A percentile compares a stretch with the other conserved stretches of the same genome.
Evolutionary conservation across 176 grass and related monocot genomes (phyloP).

Genomic region (Avena sativa): DNA sequence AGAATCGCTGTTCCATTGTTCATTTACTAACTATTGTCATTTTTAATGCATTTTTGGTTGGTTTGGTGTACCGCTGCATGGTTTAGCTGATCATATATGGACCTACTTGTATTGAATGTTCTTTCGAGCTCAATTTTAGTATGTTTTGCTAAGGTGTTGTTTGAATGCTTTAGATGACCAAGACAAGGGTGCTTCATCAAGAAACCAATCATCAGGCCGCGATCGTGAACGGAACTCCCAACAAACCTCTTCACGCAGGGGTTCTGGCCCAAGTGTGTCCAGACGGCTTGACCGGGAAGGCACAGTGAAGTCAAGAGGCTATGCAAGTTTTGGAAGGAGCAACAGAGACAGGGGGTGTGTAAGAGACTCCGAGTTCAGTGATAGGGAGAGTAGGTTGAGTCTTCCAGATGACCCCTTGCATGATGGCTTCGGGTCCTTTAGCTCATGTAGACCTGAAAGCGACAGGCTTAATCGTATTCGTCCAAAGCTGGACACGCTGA

Average conservation of each 20-base stretch:
- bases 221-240: constrained; percentile 59
- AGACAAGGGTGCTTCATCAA: constrained; percentile 46
- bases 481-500: constrained; percentile 37
- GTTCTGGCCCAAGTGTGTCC: constrained; percentile 52
- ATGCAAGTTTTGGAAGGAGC: constrained; percentile 74
- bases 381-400: constrained; percentile 56
- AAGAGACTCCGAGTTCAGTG: constrained; percentile 53
- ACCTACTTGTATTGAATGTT: constrained; percentile 6
- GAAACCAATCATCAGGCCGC: constrained; percentile 43
- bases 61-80: constrained; percentile 2
- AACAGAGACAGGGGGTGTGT: constrained; percentile 56
- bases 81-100: not conserved
- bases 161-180: constrained; percentile 49
- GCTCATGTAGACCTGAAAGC: constrained; percentile 61
- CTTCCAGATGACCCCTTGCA: constrained; percentile 50
- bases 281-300: constrained; percentile 45
- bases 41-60: constrained; percentile 12
- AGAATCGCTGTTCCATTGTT: not conserved
- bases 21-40: constrained; percentile 8
- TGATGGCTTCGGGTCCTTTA: constrained; percentile 54
- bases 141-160: constrained; percentile 43
- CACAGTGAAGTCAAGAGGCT: constrained; percentile 60
- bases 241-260: constrained; percentile 46
- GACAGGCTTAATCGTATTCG: constrained; percentile 55
- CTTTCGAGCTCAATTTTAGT: not conserved